Base-by-base conservation (phyloP, 331 rosid genomes). In the Stylosanthes scabra region DNA sequence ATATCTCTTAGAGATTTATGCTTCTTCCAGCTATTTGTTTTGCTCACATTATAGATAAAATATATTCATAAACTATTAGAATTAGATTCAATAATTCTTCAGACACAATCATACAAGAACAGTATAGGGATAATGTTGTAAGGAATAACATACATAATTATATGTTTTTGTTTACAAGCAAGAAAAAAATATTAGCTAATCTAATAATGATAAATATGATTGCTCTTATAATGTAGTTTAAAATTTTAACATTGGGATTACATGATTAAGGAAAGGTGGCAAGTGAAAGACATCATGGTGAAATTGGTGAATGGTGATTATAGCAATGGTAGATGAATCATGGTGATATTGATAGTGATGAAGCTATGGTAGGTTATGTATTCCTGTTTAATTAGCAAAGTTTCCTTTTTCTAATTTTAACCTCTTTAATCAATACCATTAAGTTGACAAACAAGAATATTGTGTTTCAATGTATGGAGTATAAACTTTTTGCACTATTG, bases 291-390 rank as follows among this genome's bases (percentile, higher is more conserved):
- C 40, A 73, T 72, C 11, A 7, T 74, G 66, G 34, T 51, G 57
- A 70, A 39, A 39, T 8, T 55, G 66, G 9, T 42, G 39, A 56
- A 74, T 65, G 11, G 10, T 46, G 59, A 59, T 45, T 67, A 45
- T 58, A 66, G 68, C 16, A 45, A 44, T 65, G 73, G 50, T 60
- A 66, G 79, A 65, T 65, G 79, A 65, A 50, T 25, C 72, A 65
- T 74, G 66, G 37, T 56, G 80, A 46, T 68, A 59, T 34, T 67
- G 68, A 14, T 70, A 54, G 28, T 29, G 52, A 54, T 29, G 52
- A 54, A 62, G 34, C 52, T 52, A 41, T 69, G 62, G 71, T 77
- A 60, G 76, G 27, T 67, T 68, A 60, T 9, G 54, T 55, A 60
- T 42, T 61, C 15, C 15, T 9, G 12, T 74, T 51, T 25, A 28